These are phyloP conservation scores for Myxozyma melibiosi DNA, from an alignment of 805 yeast genomes.

Conservation along the genomic window DNA sequence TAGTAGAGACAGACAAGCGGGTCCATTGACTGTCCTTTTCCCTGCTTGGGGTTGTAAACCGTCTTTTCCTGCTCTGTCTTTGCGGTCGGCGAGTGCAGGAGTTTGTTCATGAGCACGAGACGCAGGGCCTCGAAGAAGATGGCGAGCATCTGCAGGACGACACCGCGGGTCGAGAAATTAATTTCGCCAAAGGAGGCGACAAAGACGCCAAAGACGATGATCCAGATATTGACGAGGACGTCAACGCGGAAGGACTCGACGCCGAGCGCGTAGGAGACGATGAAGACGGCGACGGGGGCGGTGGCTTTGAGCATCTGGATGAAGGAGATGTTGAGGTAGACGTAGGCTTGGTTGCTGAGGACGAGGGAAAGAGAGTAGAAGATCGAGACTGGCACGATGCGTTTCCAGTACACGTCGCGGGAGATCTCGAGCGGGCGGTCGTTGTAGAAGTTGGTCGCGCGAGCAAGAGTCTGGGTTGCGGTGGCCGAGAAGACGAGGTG, in stretches of 20 bases:
- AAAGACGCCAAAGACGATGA: constrained; percentile 36
- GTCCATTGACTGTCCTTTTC: constrained; percentile 32
- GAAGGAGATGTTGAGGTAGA: constrained; percentile 37
- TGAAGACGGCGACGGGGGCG: constrained; percentile 36
- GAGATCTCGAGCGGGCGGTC: constrained; percentile 28
- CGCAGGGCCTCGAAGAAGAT: constrained; percentile 35
- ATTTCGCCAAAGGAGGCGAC: constrained; percentile 37
- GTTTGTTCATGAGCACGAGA: constrained; percentile 34
- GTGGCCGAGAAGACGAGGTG: constrained; percentile 35
- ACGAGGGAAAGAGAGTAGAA: constrained; percentile 35
- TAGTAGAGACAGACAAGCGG: constrained; percentile 37
- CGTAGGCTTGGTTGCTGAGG: constrained; percentile 35
- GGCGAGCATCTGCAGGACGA: constrained; percentile 32
- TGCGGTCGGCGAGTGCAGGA: constrained; percentile 30
- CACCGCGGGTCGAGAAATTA: constrained; percentile 29
- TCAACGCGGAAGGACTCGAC: constrained; percentile 32
- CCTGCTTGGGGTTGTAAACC: constrained; percentile 17
- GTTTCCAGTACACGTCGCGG: constrained; percentile 24
- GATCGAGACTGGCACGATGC: constrained; percentile 36
- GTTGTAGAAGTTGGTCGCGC: constrained; percentile 26
- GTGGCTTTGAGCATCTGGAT: constrained; percentile 39
- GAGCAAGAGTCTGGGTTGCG: constrained; percentile 35
- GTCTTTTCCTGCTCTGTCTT: constrained; percentile 7
- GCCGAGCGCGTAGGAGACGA: constrained; percentile 33
- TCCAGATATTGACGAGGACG: constrained; percentile 33